Evolutionary conservation across 495 filamentous ascomycete species (phyloP), one percentile per base, ranked within the genome.

Genomic region (Beverwykella pulmonaria): DNA sequence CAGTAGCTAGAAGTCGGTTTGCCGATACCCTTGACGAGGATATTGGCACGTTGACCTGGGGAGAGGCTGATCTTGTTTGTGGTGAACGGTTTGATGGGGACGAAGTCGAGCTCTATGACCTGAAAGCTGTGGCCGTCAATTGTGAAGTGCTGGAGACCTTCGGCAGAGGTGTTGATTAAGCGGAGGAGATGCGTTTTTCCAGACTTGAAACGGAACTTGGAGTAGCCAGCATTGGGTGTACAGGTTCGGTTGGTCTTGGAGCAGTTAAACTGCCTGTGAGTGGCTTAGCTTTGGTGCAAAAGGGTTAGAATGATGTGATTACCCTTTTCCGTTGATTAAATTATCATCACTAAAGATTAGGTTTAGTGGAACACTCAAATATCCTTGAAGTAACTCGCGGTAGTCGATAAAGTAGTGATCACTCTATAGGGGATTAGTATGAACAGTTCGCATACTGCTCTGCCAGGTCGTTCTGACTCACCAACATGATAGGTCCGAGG

Each of bases 161-260:
- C 87, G 4, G 83, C 83, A 22, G 82, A 86, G 27, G 86, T 76
- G 62, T 90, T 91, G 66, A 93, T 79, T 23, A 93, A 80, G 19
- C 88, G 83, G 32, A 93, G 77, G n/a, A 86, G 78, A 68, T 93
- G 89, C 9, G 76, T 84, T 70, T 86, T 83, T 32, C 79, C 80
- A 25, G 73, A 70, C 19, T 73, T 75, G 72, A 81, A 74, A 29
- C 71, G 69, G 61, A 80, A 81, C 36, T 75, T 75, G 1, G 78
- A 66, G 25, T n/a, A 0, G 67, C 65, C 22, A 76, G 78, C 22
- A 67, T 53, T 9, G 58, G 70, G 63, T 78, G 81, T 88, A 89
- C 65, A 78, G 76, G 47, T 78, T 79, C 70, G 76, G 80, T 86
- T 79, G 30, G 84, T 17, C n/a, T 47, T 47, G 76, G 30, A 34